Evolutionary conservation across 2,329 filamentous ascomycete species (phyloP).

Genomic region (Cladosporium sp.): DNA sequence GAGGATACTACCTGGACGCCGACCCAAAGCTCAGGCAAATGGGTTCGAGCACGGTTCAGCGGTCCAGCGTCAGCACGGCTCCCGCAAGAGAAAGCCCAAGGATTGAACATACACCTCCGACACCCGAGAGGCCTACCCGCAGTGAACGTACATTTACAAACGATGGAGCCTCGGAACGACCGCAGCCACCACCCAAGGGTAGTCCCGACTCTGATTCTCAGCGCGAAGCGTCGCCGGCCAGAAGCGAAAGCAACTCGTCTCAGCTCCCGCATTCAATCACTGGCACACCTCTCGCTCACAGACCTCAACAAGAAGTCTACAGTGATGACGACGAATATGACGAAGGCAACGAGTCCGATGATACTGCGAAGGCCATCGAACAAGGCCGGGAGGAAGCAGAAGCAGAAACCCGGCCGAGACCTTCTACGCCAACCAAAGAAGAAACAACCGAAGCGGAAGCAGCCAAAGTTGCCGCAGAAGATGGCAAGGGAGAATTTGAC

Average conservation of each 20-base stretch:
- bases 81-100: conserved; percentile 45
- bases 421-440: conserved; percentile 20
- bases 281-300: conserved; percentile 21
- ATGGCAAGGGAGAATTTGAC: conserved; percentile 34
- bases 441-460: conserved; percentile 25
- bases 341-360: conserved; percentile 30
- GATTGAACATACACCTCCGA: conserved; percentile 55
- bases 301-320: conserved; percentile 22
- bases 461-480: conserved; percentile 15
- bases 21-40: conserved; percentile 64
- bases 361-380: conserved; percentile 29
- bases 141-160: conserved; percentile 19
- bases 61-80: conserved; percentile 34
- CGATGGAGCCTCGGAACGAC: conserved; percentile 27
- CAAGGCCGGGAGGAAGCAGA: conserved; percentile 29
- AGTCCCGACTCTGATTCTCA: conserved; percentile 25
- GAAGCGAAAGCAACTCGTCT: conserved; percentile 32
- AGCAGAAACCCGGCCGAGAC: conserved; percentile 19
- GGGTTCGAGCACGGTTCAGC: conserved; percentile 42
- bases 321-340: conserved; percentile 23
- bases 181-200: conserved; percentile 35
- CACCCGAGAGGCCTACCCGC: conserved; percentile 46
- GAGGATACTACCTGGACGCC: conserved; percentile 94
- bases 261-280: background rate
- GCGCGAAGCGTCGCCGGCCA: conserved; percentile 21